Evolutionary conservation across 495 filamentous ascomycete species (phyloP), one percentile per base, ranked within the genome.

Genomic region (Penicillium turbatum): DNA sequence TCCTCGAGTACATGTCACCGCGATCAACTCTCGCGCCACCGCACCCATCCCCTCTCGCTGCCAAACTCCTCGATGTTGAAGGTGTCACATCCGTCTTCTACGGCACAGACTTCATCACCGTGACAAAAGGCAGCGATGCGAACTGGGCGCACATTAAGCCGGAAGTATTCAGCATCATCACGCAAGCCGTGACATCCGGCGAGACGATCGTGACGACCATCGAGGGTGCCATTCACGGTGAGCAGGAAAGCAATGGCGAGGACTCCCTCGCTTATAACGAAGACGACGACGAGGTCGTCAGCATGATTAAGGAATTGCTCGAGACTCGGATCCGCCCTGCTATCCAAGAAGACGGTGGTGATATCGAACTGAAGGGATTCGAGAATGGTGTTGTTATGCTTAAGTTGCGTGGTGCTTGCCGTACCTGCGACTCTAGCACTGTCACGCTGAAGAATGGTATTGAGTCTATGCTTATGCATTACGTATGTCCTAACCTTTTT

Each of bases 301-400:
- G 88, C 50, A 97, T 97, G 93, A 96, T 98, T 70, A 96, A 97
- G 72, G 93, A 98, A 73, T 72, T 98, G n/a, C 73, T 98, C 47
- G 95, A 98, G 72, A 98, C 95, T 17, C 75, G 93, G 45, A 95
- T 98, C 61, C 77, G 93, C 36, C 93, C 93, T 2, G 86, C 93
- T 5, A 98, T 98, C 51, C 92, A 96, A 70, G 92, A 98, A 65
- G 93, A 98, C 56, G 93, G 93, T 16, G 93, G 93, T 10, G 93
- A 98, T 70, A 96, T 98, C 63, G 93, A 97, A 72, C 88, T 90
- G 61, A 76, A 87, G 3, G 92, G 92, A 3, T 97, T 97, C 57
- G 81, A 90, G 62, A 79, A 93, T 56, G 93, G 93, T 0, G 79
- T 86, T 47, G 93, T 98, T 12, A 60, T 84, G 63, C 66, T 98